Base-by-base conservation (phyloP, 176 grass and related monocot species). In the Hyparrhenia diplandra region DNA sequence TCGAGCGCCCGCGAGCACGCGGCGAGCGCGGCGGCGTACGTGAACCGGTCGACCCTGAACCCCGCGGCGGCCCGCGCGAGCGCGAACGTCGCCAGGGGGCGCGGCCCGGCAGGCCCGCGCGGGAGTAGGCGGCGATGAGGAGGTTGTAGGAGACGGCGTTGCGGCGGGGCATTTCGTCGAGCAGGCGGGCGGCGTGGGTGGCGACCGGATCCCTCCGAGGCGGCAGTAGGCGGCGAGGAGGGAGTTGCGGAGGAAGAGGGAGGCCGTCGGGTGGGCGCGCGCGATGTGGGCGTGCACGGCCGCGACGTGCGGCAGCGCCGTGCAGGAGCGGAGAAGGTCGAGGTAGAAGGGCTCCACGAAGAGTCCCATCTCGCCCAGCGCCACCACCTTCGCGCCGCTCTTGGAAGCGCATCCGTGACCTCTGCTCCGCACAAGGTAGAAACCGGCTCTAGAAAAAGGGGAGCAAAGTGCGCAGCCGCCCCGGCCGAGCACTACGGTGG, bases 81-180 rank as follows among this genome's bases (percentile, higher is more conserved):
- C 16, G 7, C 8, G 67, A 97, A 85, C 12, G 87, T 78, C 14
- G 10, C 9, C 11, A 97, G 29, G 1, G 88, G 1, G 88, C 69
- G 29, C 14, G 35, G 0, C 6, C 24, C 16, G 6, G 63, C 13
- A 28, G 23, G 24, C 85, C 85, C 3, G 54, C 41, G 36, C 80
- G 93, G 58, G 76, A 57, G 70, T 88, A 89, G 34, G 87, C 73
- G 13, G 63, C 59, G 46, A 97, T 87, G 74, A 93, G 80, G 13
- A 86, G 77, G 69, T 93, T 96, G 67, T 83, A 96, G 41, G 93
- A 93, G 17, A 93, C 88, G 41, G 83, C 64, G 77, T 90, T 87
- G 43, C 59, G 58, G 18, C 55, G 66, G 46, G 85, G 85, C 85
- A 88, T 91, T 85, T 85, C 75, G 79, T 97, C 93, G 46, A 97